A percentile compares a stretch with the other conserved stretches of the same genome.
These are phyloP conservation scores for Sarocladiaceae sp. DNA, from an alignment of 2,329 filamentous ascomycete species.

Conservation along the genomic window DNA sequence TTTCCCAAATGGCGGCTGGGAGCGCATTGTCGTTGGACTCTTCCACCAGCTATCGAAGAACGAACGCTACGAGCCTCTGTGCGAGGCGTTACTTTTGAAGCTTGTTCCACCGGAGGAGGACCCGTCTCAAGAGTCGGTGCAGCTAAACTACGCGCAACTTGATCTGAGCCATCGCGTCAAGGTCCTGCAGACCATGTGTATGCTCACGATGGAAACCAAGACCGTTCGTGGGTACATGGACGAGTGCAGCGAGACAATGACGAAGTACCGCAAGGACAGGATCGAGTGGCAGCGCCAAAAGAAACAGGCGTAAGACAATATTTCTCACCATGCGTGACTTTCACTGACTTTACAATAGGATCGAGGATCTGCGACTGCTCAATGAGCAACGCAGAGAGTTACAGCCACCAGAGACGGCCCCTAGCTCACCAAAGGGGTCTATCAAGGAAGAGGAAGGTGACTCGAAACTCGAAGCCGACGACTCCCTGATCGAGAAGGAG, in stretches of 20 bases:
- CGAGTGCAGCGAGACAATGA: constrained; percentile 91
- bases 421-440: constrained; percentile 31
- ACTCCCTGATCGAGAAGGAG: constrained; percentile 49
- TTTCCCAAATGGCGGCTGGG: constrained; percentile 86
- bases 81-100: constrained; percentile 73
- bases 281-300: constrained; percentile 84
- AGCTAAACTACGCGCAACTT: constrained; percentile 66
- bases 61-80: constrained; percentile 63
- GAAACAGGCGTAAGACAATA: constrained; percentile 54
- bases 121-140: constrained; percentile 70
- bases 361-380: constrained; percentile 66
- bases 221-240: constrained; percentile 85
- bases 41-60: constrained; percentile 80
- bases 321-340: neutral
- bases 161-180: constrained; percentile 80
- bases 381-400: constrained; percentile 71
- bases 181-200: constrained; percentile 79
- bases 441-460: constrained; percentile 53
- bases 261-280: constrained; percentile 88
- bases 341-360: constrained; percentile 38
- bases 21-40: constrained; percentile 82
- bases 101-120: constrained; percentile 77
- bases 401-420: constrained; percentile 33
- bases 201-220: constrained; percentile 82
- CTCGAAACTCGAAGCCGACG: constrained; percentile 61